Percentiles rank a stretch among this genome's conserved stretches.
Evolutionary conservation across 768 basidiomycete species (phyloP).

Genomic region (Mycena galericulata): DNA sequence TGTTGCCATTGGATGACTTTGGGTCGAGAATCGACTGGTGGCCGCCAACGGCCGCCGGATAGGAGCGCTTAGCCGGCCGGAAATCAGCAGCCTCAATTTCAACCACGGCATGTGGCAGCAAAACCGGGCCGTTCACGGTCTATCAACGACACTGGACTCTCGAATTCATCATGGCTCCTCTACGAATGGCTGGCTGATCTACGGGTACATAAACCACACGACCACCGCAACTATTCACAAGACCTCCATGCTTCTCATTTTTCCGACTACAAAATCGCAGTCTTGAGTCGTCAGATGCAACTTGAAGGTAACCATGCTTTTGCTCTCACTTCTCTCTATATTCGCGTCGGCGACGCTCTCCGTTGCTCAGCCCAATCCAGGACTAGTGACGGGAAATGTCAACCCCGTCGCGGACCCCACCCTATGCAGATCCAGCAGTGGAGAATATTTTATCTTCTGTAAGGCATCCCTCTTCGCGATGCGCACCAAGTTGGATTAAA

Average conservation of each 20-base stretch:
- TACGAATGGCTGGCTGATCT: no score
- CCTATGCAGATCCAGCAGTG: constrained; percentile 44
- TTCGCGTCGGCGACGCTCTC: constrained; percentile 9
- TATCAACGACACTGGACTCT: no score
- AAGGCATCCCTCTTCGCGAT: constrained; percentile 16
- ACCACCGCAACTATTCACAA: neutral
- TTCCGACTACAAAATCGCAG: constrained; percentile 6
- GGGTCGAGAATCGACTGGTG: neutral
- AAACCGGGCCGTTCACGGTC: no score
- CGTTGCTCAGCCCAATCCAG: constrained; percentile 25
- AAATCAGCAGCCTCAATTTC: no score
- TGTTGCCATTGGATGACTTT: neutral
- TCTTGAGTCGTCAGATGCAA: neutral
- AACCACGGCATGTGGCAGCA: no score
- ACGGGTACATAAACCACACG: constrained; percentile 4
- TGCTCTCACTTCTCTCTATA: constrained; percentile 5
- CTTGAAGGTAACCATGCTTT: constrained; percentile 2
- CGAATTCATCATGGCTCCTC: no score
- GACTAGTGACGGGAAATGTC: constrained; percentile 37
- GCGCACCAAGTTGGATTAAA: no score
- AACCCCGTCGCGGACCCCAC: constrained; percentile 45
- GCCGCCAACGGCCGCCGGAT: no score
- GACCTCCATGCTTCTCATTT: constrained; percentile 10
- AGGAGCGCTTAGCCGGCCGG: no score
- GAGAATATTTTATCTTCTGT: constrained; percentile 49